These are phyloP conservation scores for Galeopsis tetrahit DNA, from an alignment of 257 asterid species.

Conservation along the genomic window DNA sequence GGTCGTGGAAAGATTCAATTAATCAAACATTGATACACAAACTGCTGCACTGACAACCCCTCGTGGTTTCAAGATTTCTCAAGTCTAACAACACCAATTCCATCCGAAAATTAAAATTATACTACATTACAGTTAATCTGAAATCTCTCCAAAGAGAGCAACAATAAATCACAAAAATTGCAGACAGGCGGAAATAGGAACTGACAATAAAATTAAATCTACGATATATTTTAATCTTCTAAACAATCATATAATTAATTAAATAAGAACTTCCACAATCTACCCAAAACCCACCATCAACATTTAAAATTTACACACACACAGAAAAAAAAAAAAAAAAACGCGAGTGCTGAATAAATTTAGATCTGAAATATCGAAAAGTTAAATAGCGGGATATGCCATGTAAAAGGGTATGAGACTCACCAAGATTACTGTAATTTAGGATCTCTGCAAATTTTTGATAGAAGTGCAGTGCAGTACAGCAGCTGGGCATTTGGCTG, in stretches of 20 bases:
- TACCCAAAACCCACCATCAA: conserved; percentile 21
- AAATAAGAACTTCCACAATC: conserved; percentile 11
- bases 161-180: neutral
- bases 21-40: neutral
- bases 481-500: conserved; percentile 20
- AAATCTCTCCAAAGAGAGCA: neutral
- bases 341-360: neutral
- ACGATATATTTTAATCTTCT: neutral
- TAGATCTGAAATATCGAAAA: neutral
- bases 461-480: conserved; percentile 18
- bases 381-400: neutral
- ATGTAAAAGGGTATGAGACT: neutral
- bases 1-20: neutral
- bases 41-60: conserved; percentile 11
- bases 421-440: conserved; percentile 27
- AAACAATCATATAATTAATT: neutral
- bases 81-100: conserved; percentile 2
- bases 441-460: conserved; percentile 2
- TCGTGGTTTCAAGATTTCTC: conserved; percentile 12
- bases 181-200: neutral
- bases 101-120: neutral
- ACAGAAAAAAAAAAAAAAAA: neutral
- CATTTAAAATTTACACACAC: neutral
- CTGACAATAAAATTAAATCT: neutral
- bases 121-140: neutral